Evolutionary conservation across 495 filamentous ascomycete genomes (phyloP), one percentile per base, ranked within the genome.

Genomic region (Evernia prunastri): DNA sequence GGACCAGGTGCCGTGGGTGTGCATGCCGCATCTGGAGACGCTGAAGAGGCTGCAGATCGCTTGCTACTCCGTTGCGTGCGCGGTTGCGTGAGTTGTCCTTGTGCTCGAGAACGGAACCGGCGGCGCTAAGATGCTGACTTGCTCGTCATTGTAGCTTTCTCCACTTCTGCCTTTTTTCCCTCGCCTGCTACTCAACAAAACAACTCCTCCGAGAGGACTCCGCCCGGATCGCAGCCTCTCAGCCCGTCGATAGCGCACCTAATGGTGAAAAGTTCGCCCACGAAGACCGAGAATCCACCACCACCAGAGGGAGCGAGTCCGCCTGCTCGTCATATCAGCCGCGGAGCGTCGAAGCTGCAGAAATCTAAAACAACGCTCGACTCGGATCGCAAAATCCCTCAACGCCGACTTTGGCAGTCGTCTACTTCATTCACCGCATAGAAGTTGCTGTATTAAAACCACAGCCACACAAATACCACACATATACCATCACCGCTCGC

Each of bases 301-400:
- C 36, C 13, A 53, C 49, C 49, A 49, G 45, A 49, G n/a, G 45
- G 45, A 49, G 23, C 25, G 45, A 49, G n/a, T 49, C 45, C 23
- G 7, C 10, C 10, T 49, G n/a, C 43, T 9, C 18, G 9, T 25
- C 45, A 6, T 4, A 17, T 7, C 23, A 1, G n/a, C 23, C 25
- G 11, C 1, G 25, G 18, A 29, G 7, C 49, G 49, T 53, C 9
- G 18, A 13, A 25, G 3, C 27, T 27, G 11, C 49, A 31, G 27
- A 53, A 31, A 29, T 31, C 25, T 53, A 29, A 31, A n/a, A 29
- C 2, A 29, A 0, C 9, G 11, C 23, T 12, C 49, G 1, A 7
- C 27, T 53, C 27, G 4, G 6, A 37, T 37, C 1, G 25, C 49
- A 53, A 27, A 6, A 2, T 7, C 17, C 7, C 31, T 3, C 25